Percentiles rank a stretch among this genome's conserved stretches.
Conservation (phyloP, 2,329 filamentous ascomycete species). For the Acephala macrosclerotiorum region DNA sequence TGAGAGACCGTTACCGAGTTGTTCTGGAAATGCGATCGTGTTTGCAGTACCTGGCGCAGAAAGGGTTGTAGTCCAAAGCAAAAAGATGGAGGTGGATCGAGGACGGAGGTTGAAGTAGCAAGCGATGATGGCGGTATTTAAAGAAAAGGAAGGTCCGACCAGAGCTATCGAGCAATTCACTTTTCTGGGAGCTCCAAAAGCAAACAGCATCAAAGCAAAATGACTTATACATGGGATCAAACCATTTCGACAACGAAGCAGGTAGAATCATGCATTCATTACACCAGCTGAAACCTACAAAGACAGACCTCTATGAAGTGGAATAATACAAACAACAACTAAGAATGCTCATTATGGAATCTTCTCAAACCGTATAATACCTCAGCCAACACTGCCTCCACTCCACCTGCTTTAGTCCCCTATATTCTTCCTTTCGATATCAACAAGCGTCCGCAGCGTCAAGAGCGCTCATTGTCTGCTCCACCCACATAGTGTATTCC, state of each 20-base stretch:
- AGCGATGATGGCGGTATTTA: background rate
- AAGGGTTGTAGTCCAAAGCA: background rate
- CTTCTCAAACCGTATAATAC: background rate
- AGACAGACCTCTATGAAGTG: background rate
- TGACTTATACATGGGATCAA: background rate
- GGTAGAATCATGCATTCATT: background rate
- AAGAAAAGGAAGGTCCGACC: background rate
- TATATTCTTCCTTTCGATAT: too few species aligned
- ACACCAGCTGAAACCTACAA: background rate
- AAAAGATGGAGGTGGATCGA: background rate
- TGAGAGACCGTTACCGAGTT: background rate
- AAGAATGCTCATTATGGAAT: slow-evolving; percentile 2
- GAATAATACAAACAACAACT: background rate
- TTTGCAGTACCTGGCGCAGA: background rate
- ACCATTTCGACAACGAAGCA: background rate
- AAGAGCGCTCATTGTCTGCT: slow-evolving; percentile 5
- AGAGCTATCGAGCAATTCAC: background rate
- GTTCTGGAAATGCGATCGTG: background rate
- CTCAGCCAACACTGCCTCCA: background rate
- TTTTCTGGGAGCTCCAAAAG: background rate
- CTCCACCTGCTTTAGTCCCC: background rate
- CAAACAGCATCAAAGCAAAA: background rate
- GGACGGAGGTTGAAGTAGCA: background rate
- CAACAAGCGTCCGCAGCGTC: background rate
- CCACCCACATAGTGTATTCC: slow-evolving; percentile 25